These are phyloP conservation scores for Agarophyton chilense DNA, from an alignment of 23 red algal genomes.

Conservation along the genomic window DNA sequence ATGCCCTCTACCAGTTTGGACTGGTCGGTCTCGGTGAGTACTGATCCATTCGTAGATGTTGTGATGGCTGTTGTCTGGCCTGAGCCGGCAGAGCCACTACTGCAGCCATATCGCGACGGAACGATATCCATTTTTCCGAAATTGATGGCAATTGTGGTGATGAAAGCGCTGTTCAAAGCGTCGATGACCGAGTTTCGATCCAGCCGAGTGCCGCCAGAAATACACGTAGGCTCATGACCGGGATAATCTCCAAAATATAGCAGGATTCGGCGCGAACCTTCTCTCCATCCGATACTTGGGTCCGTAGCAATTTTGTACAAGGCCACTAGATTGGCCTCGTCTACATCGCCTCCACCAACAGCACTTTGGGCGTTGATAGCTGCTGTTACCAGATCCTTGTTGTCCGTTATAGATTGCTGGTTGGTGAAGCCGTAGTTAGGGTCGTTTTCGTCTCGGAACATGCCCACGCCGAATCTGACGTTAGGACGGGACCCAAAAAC, in stretches of 20 bases:
- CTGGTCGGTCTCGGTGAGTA: neutral
- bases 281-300: slow-evolving; percentile 37
- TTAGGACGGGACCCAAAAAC: too few species aligned
- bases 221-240: slow-evolving; percentile 56
- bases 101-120: neutral
- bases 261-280: slow-evolving; percentile 22
- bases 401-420: slow-evolving; percentile 4
- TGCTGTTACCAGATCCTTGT: neutral
- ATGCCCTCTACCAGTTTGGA: neutral
- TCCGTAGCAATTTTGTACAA: slow-evolving; percentile 47
- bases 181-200: slow-evolving; percentile 6
- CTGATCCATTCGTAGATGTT: neutral
- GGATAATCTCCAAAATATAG: slow-evolving; percentile 58
- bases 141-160: slow-evolving; percentile 25
- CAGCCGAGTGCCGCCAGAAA: neutral
- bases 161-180: neutral
- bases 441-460: neutral
- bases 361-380: slow-evolving; percentile 26
- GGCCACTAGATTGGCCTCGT: slow-evolving; percentile 60
- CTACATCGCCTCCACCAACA: slow-evolving; percentile 28
- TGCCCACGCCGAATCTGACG: neutral
- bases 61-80: slow-evolving; percentile 22
- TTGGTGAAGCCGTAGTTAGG: slow-evolving; percentile 28
- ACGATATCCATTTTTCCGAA: neutral
- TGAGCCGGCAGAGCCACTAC: neutral